Base-by-base conservation (phyloP, 768 basidiomycete genomes). In the Mycena alexandri region DNA sequence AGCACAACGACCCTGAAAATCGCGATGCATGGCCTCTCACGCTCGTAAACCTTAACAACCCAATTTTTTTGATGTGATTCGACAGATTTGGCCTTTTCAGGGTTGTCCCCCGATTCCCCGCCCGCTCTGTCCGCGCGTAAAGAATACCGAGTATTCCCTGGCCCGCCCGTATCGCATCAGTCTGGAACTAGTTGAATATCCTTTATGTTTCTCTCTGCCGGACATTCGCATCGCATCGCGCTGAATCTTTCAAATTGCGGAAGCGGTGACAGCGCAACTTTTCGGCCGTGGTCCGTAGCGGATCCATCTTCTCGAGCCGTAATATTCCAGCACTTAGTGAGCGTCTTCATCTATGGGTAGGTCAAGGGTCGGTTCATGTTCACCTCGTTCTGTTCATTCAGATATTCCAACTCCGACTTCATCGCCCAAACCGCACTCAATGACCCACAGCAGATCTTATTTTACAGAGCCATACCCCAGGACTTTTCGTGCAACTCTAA, bases 1-100 rank as follows among this genome's bases (percentile, higher is more conserved):
- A 69, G 59, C 63, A 51, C 38, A 29, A 59, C 44, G 54, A 69
- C 68, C 68, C 68, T 69, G 68, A 69, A 65, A 65, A 69, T 69
- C 68, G 63, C 68, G 60, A 69, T 69, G 33, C 66, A 41, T 67
- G 58, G 24, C 56, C 38, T 64, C 63, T 51, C 68, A 69, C 68
- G 68, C 41, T 46, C 22, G 59, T 46, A 61, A 69, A 64, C 68
- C 68, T 65, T 65, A 61, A 61, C 63, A 60, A 63, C 67, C 50
- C 55, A 67, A 52, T 36, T 60, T 63, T 58, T 52, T 16, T 63
- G 67, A 68, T 63, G 22, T 21, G 43, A 61, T 56, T 21, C 3
- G 29, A 29, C 29, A 29, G 29, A 29, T 33, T 56, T 50, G 34
- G n/a, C n/a, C n/a, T n/a, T n/a, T n/a, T n/a, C n/a, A n/a, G 13